Evolutionary conservation across 2,329 filamentous ascomycete species (phyloP), one percentile per base, ranked within the genome.

Genomic region (Stemphylium lycopersici): DNA sequence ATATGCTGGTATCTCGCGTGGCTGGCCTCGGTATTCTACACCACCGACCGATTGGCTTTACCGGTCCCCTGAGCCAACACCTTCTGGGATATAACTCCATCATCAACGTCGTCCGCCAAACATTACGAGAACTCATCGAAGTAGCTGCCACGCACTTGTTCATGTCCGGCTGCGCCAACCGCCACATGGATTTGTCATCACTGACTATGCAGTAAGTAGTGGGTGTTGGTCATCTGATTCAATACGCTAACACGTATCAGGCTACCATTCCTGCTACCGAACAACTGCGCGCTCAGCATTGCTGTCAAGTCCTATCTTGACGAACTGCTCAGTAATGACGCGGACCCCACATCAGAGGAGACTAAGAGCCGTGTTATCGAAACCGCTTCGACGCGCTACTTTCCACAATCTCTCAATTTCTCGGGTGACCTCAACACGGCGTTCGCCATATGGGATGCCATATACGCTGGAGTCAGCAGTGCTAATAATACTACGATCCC

Each of bases 1-100:
- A 92, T 39, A 83, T 95, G 50, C 83, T 99, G 39, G 87, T 98
- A 66, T 95, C 92, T 63, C 89, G 95, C 34, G 89, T 93, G 57
- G 90, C 93, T 12, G 92, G 90, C 48, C 81, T 98, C 53, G 84
- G 92, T 46, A 91, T 90, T 69, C 81, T 98, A 58, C 86, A 87
- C 29, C 95, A 99, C 73, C 85, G 90, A 65, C 83, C 84, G 3
- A 93, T 93, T 64, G 95, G 95, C 26, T 99, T 97, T 76, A 97
- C 93, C 2, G 95, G 95, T 0, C 93, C 95, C 1, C 83, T 99
- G 1, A 96, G 92, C 80, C 89, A 95, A 75, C 92, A 93, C 63
- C 82, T 97, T 47, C 82, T 99, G 37, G 88, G 87, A 22, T 99
- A 93, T 79, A 90, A 91, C 56, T 93, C 91, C 1, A 82, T 98